phyloP scores from a whole-genome alignment of 768 basidiomycete species.

The Leccinum disarticulatum region DNA sequence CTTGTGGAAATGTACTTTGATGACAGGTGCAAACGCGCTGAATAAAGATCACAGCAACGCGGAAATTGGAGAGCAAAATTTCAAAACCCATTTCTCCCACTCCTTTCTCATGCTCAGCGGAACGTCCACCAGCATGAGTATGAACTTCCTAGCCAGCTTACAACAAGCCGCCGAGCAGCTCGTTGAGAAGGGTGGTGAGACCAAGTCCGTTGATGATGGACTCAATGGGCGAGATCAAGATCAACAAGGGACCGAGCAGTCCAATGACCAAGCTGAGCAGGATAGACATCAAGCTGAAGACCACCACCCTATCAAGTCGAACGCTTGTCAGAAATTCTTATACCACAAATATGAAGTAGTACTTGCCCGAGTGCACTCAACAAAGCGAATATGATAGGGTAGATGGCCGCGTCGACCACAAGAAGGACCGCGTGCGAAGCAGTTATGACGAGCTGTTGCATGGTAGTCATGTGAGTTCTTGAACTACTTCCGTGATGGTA shows the following conservation, averaged over 20 bases:
- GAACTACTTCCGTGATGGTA: neutral
- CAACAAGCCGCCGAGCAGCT: conserved; percentile 5
- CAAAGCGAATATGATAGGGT: neutral
- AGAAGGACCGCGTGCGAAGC: conserved; percentile 3
- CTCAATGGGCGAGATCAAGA: conserved; percentile 8
- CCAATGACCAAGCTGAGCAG: conserved; percentile 7
- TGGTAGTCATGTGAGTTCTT: neutral
- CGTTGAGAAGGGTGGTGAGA: neutral
- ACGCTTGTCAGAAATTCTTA: neutral
- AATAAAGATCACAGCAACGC: too few relatives aligned
- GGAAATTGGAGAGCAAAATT: too few relatives aligned
- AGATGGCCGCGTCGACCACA: conserved; percentile 8
- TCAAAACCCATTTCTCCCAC: too few relatives aligned
- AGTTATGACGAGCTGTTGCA: conserved; percentile 12
- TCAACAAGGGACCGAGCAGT: conserved; percentile 3
- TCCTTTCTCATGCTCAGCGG: too few relatives aligned
- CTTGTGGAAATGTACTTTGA: too few relatives aligned
- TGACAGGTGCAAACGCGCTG: too few relatives aligned
- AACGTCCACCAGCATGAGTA: too few relatives aligned
- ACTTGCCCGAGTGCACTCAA: conserved; percentile 5
- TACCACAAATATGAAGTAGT: neutral
- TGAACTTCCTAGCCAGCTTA: neutral
- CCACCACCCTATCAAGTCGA: neutral
- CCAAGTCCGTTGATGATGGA: conserved; percentile 9
- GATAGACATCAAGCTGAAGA: conserved; percentile 7